Evolutionary conservation across 148 eudicot species (phyloP).

Genomic region (Cornus suecica): DNA sequence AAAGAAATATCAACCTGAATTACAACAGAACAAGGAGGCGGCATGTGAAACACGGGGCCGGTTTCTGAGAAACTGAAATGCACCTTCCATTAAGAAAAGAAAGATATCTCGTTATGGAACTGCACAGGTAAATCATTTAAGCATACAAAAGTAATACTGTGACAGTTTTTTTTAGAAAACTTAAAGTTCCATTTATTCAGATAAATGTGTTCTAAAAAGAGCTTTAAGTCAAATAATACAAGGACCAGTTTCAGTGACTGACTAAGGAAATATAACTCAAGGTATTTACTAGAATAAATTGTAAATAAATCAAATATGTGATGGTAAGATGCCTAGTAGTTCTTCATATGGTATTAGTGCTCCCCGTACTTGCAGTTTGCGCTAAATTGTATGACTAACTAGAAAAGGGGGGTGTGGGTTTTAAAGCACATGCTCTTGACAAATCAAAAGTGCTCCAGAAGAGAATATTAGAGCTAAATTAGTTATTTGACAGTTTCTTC

Average conservation of each 20-base stretch:
- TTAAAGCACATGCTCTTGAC: background rate
- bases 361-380: background rate
- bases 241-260: background rate
- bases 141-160: background rate
- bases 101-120: conserved; percentile 1
- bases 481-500: background rate
- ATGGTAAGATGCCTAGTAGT: background rate
- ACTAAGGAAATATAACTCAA: no score
- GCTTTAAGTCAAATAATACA: background rate
- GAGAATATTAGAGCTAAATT: background rate
- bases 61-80: conserved; percentile 68
- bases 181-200: background rate
- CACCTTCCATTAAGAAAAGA: conserved; percentile 46
- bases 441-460: background rate
- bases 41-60: conserved; percentile 83
- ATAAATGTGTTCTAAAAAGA: background rate
- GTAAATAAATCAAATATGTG: background rate
- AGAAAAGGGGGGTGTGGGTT: background rate
- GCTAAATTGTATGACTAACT: background rate
- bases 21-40: conserved; percentile 86
- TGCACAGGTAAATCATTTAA: background rate
- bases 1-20: conserved; percentile 61
- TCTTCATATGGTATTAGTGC: background rate
- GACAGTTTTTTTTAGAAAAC: background rate
- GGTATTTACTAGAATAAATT: no score